phyloP scores from a whole-genome alignment of 164 flowering plant species.

The Vitis vinifera region ASM3070453v1 NC_081814.1:645501-646000 shows the following conservation, averaged over 20 bases:
- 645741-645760: slow-evolving; percentile 86
- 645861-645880: neutral
- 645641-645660: no score
- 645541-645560: no score
- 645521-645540: no score
- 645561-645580: neutral
- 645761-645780: slow-evolving; percentile 80
- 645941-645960: no score
- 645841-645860: neutral
- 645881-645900: neutral
- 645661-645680: no score
- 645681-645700: neutral
- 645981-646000: no score
- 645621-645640: no score
- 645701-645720: neutral
- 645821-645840: neutral
- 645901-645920: no score
- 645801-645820: neutral
- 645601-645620: neutral
- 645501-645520: no score
- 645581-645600: neutral
- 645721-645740: slow-evolving; percentile 62
- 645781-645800: slow-evolving; percentile 43
- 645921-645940: no score
- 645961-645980: no score